Percentiles rank a stretch among this genome's conserved stretches.
Conservation (phyloP, 495 filamentous ascomycete genomes). For the Neurospora terricola region DNA sequence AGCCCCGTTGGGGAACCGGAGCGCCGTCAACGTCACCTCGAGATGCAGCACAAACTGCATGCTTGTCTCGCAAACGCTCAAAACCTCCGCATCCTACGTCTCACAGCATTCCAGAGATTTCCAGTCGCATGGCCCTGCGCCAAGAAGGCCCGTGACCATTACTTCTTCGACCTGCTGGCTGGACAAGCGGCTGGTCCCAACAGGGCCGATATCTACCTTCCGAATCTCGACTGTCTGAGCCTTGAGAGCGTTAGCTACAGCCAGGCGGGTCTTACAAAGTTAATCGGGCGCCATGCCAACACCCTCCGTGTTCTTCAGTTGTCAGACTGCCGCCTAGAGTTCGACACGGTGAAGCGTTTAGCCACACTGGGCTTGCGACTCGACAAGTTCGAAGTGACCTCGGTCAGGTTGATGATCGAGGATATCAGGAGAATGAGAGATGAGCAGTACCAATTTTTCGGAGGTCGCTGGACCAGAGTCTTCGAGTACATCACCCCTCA, state of each 20-base stretch:
- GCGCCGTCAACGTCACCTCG: not conserved
- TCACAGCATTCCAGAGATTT: not conserved
- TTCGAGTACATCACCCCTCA: not conserved
- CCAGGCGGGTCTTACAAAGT: not conserved
- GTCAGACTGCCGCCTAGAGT: not conserved
- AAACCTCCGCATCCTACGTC: not conserved
- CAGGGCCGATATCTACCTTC: not conserved
- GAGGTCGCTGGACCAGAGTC: not conserved
- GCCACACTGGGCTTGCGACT: not conserved
- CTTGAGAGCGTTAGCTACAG: not conserved
- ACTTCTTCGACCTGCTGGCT: not conserved
- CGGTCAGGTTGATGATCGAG: not conserved
- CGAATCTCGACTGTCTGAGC: not conserved
- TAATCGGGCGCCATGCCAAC: not conserved
- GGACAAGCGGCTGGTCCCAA: not conserved
- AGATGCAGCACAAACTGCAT: not conserved
- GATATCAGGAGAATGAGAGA: not conserved
- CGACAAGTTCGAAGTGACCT: not conserved
- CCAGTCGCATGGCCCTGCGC: not conserved
- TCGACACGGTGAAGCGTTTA: not conserved
- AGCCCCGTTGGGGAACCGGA: not conserved
- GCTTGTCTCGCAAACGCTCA: not conserved
- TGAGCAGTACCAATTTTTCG: not conserved
- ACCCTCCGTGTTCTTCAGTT: not conserved
- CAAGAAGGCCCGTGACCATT: not conserved